Evolutionary conservation across 2,329 filamentous ascomycete species (phyloP).

Genomic region (Cadophora sp.): DNA sequence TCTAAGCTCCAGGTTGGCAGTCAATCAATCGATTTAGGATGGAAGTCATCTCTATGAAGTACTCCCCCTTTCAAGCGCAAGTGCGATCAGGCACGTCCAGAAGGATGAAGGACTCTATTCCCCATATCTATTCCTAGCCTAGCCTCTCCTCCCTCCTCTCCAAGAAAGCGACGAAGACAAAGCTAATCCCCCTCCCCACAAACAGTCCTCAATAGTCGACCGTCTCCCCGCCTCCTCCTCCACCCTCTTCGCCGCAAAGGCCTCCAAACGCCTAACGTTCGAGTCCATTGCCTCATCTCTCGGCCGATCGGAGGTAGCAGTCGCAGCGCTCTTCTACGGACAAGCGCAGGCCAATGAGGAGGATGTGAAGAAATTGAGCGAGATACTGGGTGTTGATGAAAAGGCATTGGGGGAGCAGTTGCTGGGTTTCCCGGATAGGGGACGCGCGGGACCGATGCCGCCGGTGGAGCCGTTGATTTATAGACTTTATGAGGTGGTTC

Average conservation of each 20-base stretch:
- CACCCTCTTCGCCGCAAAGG: slow-evolving; percentile 83
- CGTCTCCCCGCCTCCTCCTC: slow-evolving; percentile 74
- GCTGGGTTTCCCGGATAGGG: slow-evolving; percentile 78
- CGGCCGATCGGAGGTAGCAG: slow-evolving; percentile 84
- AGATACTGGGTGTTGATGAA: slow-evolving; percentile 66
- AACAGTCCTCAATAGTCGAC: slow-evolving; percentile 67
- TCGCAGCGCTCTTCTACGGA: slow-evolving; percentile 90
- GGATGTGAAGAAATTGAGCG: slow-evolving; percentile 71
- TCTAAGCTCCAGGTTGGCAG: too few species aligned
- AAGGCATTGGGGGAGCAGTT: slow-evolving; percentile 62
- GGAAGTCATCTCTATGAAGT: too few species aligned
- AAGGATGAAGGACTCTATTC: too few species aligned
- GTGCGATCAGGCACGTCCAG: too few species aligned
- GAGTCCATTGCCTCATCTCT: slow-evolving; percentile 77
- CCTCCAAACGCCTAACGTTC: slow-evolving; percentile 76
- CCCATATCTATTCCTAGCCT: too few species aligned
- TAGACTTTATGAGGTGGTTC: slow-evolving; percentile 72
- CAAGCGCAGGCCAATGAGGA: slow-evolving; percentile 76
- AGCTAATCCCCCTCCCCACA: background rate
- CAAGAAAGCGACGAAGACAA: slow-evolving; percentile 10
- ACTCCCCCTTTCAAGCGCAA: too few species aligned
- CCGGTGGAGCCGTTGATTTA: slow-evolving; percentile 89
- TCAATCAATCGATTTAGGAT: too few species aligned
- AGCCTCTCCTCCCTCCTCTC: too few species aligned
- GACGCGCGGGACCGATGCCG: slow-evolving; percentile 80